Conservation (phyloP, 2,329 filamentous ascomycete genomes). For the Hypoxylon sp. region DNA sequence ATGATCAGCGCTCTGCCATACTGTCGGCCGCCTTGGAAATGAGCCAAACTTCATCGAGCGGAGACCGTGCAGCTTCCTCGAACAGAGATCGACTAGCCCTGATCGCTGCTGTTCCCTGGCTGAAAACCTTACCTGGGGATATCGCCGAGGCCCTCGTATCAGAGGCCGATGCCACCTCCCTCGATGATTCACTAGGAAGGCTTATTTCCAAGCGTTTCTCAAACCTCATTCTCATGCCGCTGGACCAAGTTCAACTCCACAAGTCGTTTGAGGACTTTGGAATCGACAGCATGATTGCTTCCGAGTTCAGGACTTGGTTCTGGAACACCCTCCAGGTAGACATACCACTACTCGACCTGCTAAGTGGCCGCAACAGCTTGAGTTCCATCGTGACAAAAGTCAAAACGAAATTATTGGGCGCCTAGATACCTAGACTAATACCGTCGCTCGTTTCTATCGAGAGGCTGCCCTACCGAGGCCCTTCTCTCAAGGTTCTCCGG, state of each 20-base stretch:
- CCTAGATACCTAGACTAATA: no score
- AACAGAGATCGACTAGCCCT: not conserved
- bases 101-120: not conserved
- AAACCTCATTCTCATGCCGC: slow-evolving; percentile 18
- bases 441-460: no score
- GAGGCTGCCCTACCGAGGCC: no score
- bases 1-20: slow-evolving; percentile 20
- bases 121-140: not conserved
- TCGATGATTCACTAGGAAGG: slow-evolving; percentile 24
- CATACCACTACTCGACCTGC: no score
- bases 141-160: not conserved
- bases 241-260: slow-evolving; percentile 24
- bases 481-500: no score
- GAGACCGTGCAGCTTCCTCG: not conserved
- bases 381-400: no score
- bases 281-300: slow-evolving; percentile 49
- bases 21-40: slow-evolving; percentile 5
- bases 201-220: slow-evolving; percentile 23
- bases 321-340: slow-evolving; percentile 45
- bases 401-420: no score
- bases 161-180: slow-evolving; percentile 23
- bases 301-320: slow-evolving; percentile 48
- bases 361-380: no score
- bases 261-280: slow-evolving; percentile 39
- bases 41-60: not conserved